phyloP scores from a whole-genome alignment of 164 flowering plant species.

The Magnolia sinica region DNA sequence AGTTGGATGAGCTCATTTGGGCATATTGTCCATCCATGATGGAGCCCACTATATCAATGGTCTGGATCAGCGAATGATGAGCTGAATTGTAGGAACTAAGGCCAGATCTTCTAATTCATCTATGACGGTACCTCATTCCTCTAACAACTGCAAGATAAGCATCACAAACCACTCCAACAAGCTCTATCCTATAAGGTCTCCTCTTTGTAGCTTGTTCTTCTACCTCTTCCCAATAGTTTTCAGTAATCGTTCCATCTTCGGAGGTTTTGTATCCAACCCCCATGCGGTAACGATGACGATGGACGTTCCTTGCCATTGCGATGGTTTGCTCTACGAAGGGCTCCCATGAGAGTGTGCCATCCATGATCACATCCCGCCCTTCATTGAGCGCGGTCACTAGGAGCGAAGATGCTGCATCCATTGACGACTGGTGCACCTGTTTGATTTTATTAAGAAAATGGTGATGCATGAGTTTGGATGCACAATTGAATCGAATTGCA shows the following conservation, averaged over 20 bases:
- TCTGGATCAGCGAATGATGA: background rate
- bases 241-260: conserved; percentile 63
- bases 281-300: conserved; percentile 73
- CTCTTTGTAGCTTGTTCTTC: conserved; percentile 21
- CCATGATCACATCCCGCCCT: conserved; percentile 96
- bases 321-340: conserved; percentile 86
- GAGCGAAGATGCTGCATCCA: conserved; percentile 87
- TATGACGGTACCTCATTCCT: conserved; percentile 70
- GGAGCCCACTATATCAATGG: background rate
- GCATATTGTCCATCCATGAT: background rate
- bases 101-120: background rate
- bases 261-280: conserved; percentile 75
- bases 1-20: background rate
- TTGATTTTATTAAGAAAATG: background rate
- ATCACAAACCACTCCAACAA: conserved; percentile 94
- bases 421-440: conserved; percentile 94
- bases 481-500: background rate
- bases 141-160: conserved; percentile 82
- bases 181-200: conserved; percentile 83
- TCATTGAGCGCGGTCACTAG: conserved; percentile 90
- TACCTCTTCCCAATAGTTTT: conserved; percentile 79
- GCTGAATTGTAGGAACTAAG: background rate
- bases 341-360: conserved; percentile 85
- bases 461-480: background rate
- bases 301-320: conserved; percentile 81